Evolutionary conservation across 306 rosid genomes (phyloP).

Genomic region (Betula pendula): DNA sequence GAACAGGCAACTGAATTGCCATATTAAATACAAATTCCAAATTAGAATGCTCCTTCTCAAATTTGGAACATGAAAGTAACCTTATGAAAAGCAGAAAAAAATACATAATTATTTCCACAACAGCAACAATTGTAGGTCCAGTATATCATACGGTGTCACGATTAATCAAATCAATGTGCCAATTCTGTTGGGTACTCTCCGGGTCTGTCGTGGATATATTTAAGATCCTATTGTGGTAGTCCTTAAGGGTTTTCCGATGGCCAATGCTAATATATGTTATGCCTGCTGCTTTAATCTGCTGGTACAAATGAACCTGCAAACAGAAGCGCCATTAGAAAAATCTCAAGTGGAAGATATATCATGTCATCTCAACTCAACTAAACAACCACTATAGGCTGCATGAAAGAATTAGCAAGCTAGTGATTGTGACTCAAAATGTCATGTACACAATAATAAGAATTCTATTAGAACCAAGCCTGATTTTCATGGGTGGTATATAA

Average conservation of each 20-base stretch:
- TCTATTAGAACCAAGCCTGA: background rate
- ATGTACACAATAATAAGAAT: background rate
- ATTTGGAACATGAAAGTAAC: background rate
- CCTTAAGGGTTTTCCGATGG: slow-evolving; percentile 66
- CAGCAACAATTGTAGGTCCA: background rate
- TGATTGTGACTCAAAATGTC: background rate
- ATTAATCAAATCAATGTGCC: slow-evolving; percentile 54
- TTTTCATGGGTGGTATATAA: background rate
- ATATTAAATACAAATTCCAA: background rate
- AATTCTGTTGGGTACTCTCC: slow-evolving; percentile 40
- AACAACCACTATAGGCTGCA: background rate
- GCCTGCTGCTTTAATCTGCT: slow-evolving; percentile 62
- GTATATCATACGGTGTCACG: slow-evolving; percentile 24
- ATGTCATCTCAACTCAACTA: slow-evolving; percentile 5
- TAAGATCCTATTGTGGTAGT: slow-evolving; percentile 56
- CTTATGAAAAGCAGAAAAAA: background rate
- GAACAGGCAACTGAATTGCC: background rate
- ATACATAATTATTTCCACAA: background rate
- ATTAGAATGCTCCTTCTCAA: background rate
- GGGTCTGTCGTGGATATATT: slow-evolving; percentile 52
- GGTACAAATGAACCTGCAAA: slow-evolving; percentile 73
- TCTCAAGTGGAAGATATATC: slow-evolving; percentile 2
- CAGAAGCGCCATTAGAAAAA: slow-evolving; percentile 28
- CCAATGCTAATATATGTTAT: slow-evolving; percentile 86
- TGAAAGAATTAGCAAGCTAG: background rate